phyloP scores from a whole-genome alignment of 805 yeast genomes.

The Saturnispora galanensis region DNA sequence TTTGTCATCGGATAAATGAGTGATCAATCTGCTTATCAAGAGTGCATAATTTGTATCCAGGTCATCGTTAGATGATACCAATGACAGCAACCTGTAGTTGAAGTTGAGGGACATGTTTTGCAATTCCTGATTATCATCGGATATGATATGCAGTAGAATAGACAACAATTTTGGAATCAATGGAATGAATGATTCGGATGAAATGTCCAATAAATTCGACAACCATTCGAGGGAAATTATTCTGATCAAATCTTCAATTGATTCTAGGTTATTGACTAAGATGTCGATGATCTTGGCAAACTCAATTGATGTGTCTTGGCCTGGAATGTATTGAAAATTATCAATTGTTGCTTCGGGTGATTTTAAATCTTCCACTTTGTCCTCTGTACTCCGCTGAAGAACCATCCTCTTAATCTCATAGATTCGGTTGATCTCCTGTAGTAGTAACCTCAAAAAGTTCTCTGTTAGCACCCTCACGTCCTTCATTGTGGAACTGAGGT shows the following conservation, averaged over 20 bases:
- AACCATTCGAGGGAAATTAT: slow-evolving; percentile 77
- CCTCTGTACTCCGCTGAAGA: slow-evolving; percentile 18
- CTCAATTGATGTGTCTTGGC: slow-evolving; percentile 77
- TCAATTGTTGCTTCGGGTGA: slow-evolving; percentile 15
- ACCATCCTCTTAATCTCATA: slow-evolving; percentile 54
- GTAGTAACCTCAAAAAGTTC: slow-evolving; percentile 58
- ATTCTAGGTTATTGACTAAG: slow-evolving; percentile 68
- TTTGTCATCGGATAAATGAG: slow-evolving; percentile 31
- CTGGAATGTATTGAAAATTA: slow-evolving; percentile 54
- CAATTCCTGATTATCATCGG: slow-evolving; percentile 41
- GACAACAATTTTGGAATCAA: slow-evolving; percentile 69
- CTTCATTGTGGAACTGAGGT: slow-evolving; percentile 70
- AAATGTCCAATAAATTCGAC: slow-evolving; percentile 55
- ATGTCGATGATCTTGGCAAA: slow-evolving; percentile 74
- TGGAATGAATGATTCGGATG: slow-evolving; percentile 66
- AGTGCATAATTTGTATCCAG: slow-evolving; percentile 38
- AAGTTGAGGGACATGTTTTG: slow-evolving; percentile 46
- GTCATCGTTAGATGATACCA: slow-evolving; percentile 30
- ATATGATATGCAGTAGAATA: slow-evolving; percentile 52
- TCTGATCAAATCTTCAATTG: slow-evolving; percentile 67
- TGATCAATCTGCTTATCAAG: slow-evolving; percentile 60
- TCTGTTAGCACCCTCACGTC: slow-evolving; percentile 85
- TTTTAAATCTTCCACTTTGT: slow-evolving; percentile 8
- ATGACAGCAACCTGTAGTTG: slow-evolving; percentile 45
- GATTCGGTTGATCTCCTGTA: slow-evolving; percentile 74